Evolutionary conservation across 2,329 filamentous ascomycete genomes (phyloP), one percentile per base, ranked within the genome.

Genomic region (Penicillium rolfsii): DNA sequence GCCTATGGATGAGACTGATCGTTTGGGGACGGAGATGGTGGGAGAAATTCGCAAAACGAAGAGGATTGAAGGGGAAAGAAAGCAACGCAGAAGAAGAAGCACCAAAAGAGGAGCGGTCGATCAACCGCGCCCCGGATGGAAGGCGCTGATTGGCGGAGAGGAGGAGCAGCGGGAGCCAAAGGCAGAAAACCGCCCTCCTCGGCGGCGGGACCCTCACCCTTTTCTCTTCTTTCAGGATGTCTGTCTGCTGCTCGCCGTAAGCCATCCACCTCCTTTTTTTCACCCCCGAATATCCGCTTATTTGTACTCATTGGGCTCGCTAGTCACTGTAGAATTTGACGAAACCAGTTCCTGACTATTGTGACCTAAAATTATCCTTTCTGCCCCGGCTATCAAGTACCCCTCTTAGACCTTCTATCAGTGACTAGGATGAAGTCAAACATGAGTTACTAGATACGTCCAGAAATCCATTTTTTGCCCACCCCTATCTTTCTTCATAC

Each of bases 231-330:
- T 53, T 58, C 50, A 6, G 30, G 6, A 28, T 50, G 48, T 35
- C 28, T 30, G n/a, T 9, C 28, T 50, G 48, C n/a, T 35, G 28
- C 36, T 38, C 52, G 52, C 38, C 24, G 26, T 22, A 26, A 26
- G 26, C 52, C 38, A 54, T 54, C 14, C 24, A 41, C 52, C 46
- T 55, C 45, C 43, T 46, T 54, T 43, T 59, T 33, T 35, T 1
- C 50, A 61, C 61, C 61, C 63, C 67, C 69, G 75, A 79, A 78
- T 68, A 74, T 76, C 77, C 72, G 77, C 80, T 77, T 90, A 84
- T 81, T 87, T 87, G 82, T 85, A 85, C 87, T 91, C 83, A 71
- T 87, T 88, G 71, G 81, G 79, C 78, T 86, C 87, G 79, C 75
- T 76, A 45, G 52, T 58, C 54, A 46, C 59, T 64, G 77, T 64